Percentiles rank a stretch among this genome's conserved stretches.
These are phyloP conservation scores for Acorus calamus DNA, from an alignment of 106 monocot genomes.

Conservation along the genomic window DNA sequence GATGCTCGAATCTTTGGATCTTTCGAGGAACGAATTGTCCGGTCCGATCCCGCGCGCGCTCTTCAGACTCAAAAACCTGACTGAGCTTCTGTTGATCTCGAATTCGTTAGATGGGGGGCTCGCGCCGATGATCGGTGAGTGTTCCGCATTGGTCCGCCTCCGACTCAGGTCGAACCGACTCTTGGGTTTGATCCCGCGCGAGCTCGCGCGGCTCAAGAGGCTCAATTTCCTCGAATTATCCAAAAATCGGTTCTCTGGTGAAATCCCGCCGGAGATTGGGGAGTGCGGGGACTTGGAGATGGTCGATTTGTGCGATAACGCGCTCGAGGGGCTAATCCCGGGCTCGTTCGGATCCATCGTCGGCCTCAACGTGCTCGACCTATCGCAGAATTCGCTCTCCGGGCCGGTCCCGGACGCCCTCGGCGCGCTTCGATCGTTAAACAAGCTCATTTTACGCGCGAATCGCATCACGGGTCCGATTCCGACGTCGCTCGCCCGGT, in stretches of 20 bases:
- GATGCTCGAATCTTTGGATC: conserved; percentile 15
- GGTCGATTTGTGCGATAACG: conserved; percentile 17
- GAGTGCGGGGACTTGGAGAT: conserved; percentile 14
- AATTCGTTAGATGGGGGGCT: conserved; percentile 11
- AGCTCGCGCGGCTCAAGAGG: conserved; percentile 4
- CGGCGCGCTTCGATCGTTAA: conserved; percentile 7
- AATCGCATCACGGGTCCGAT: conserved; percentile 20
- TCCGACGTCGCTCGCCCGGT: conserved; percentile 3
- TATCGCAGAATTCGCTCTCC: conserved; percentile 10
- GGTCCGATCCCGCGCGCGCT: conserved; percentile 5
- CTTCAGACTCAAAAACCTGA: conserved; percentile 5
- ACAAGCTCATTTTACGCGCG: conserved; percentile 15
- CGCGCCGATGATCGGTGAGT: conserved; percentile 7
- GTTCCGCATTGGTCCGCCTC: conserved; percentile 9
- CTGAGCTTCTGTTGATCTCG: conserved; percentile 14
- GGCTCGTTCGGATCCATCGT: conserved; percentile 7
- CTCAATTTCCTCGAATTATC: conserved; percentile 17
- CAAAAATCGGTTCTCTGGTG: conserved; percentile 8
- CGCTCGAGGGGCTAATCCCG: conserved; percentile 12
- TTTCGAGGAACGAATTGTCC: conserved; percentile 12
- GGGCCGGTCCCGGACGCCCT: conserved; percentile 14
- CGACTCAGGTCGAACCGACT: conserved; percentile 11
- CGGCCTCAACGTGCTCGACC: conserved; percentile 17
- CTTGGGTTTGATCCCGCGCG: conserved; percentile 4
- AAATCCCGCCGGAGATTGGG: conserved; percentile 10